Evolutionary conservation across 768 basidiomycete species (phyloP), one percentile per base, ranked within the genome.

Genomic region (Suillus subalutaceus): DNA sequence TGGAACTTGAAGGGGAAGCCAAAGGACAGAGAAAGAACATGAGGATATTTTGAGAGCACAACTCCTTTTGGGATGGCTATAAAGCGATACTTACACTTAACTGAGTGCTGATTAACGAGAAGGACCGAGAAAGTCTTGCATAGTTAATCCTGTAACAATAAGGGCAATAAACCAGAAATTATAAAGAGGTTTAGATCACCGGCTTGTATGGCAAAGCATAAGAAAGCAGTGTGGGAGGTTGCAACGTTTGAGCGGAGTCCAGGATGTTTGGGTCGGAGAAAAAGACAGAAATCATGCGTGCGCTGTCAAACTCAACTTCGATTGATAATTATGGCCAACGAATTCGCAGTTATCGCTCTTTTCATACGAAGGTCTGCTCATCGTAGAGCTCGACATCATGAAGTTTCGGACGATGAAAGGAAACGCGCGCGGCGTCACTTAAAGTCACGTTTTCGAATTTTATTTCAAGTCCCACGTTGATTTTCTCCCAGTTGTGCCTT

Each of bases 221-320:
- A 8, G 16, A 20, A 55, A 35, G 18, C 30, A 65, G 61, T 50
- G 23, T 40, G 64, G 44, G 44, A 48, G n/a, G 20, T 15, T 43
- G 20, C n/a, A 55, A 26, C 59, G 75, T 78, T 78, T 64, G 77
- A 78, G 76, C 76, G 76, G 76, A 77, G 76, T 65, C 75, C 76
- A 61, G 41, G 63, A 70, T 73, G 74, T 77, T 53, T 77, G 71
- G 71, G 76, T 70, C 76, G 76, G 76, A 77, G 76, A 77, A 74
- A 69, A 52, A 64, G 68, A 26, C 46, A 30, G 44, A 50, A 15
- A 69, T 66, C 69, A 73, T 76, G 73, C 69, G 70, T 69, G 71
- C 57, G 43, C 55, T 60, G 63, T 65, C 57, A 69, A 60, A 41
- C 60, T 37, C 30, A 57, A 46, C 46, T 43, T 65, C 65, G 59